Conservation (phyloP, 441 rosid species). For the Gossypium laxum region DNA sequence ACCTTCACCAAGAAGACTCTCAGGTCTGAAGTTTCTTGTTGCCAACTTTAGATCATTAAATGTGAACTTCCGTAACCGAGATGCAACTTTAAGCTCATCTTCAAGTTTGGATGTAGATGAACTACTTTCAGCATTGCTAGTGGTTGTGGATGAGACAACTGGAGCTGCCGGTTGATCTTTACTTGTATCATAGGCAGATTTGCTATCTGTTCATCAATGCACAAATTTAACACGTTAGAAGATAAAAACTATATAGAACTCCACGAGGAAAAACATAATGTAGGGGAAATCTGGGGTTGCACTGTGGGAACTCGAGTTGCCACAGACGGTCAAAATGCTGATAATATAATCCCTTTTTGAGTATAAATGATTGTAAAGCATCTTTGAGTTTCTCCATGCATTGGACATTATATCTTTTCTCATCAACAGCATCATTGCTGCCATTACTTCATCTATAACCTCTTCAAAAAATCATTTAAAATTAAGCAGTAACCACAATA, state of each 20-base stretch:
- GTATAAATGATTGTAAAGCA: background rate
- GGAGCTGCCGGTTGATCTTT: slow-evolving; percentile 61
- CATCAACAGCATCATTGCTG: background rate
- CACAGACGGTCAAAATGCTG: background rate
- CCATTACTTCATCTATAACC: background rate
- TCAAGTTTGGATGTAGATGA: slow-evolving; percentile 80
- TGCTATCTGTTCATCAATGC: slow-evolving; percentile 41
- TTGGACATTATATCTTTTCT: background rate
- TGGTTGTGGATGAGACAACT: slow-evolving; percentile 59
- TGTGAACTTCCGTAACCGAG: slow-evolving; percentile 65
- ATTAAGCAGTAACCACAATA: background rate
- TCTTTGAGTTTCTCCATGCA: background rate
- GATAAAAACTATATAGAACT: background rate
- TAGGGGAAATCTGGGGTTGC: background rate
- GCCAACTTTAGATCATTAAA: slow-evolving; percentile 89
- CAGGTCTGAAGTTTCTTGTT: slow-evolving; percentile 91
- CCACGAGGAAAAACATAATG: slow-evolving; percentile 1
- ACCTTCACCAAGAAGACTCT: slow-evolving; percentile 93
- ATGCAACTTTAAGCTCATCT: slow-evolving; percentile 84
- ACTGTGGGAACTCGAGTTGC: slow-evolving; percentile 5
- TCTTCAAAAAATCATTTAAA: background rate
- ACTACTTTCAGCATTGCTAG: slow-evolving; percentile 79
- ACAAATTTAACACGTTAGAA: slow-evolving; percentile 10
- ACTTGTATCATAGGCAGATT: slow-evolving; percentile 53
- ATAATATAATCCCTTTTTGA: background rate